These are phyloP conservation scores for Paxillus ammoniavirescens DNA, from an alignment of 768 basidiomycete species.

Conservation along the genomic window DNA sequence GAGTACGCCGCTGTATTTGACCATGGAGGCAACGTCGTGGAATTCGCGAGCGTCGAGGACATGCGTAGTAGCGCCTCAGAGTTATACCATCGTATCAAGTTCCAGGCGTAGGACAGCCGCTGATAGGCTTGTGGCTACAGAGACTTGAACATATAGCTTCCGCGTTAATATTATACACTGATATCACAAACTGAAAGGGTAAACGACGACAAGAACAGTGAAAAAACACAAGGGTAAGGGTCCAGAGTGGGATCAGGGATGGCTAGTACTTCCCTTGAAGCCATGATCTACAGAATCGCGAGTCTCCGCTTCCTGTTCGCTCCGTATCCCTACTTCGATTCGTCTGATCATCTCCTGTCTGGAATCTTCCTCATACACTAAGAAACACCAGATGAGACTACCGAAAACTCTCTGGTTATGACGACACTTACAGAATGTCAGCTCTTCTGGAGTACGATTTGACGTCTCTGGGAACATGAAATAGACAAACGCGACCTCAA, in stretches of 20 bases:
- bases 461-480: constrained; percentile 20
- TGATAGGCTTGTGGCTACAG: too few species aligned
- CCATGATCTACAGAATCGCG: too few species aligned
- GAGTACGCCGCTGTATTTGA: constrained; percentile 38
- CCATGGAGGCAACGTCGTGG: constrained; percentile 31
- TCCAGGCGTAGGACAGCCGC: constrained; percentile 29
- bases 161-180: too few species aligned
- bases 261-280: too few species aligned
- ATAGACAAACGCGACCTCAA: constrained; percentile 16
- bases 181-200: too few species aligned
- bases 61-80: constrained; percentile 41
- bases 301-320: not conserved
- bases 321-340: not conserved
- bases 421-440: constrained; percentile 14
- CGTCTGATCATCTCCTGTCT: not conserved
- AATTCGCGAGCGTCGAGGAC: constrained; percentile 34
- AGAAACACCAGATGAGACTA: constrained; percentile 15
- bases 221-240: too few species aligned
- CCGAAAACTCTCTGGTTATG: constrained; percentile 19
- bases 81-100: constrained; percentile 38
- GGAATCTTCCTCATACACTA: constrained; percentile 8
- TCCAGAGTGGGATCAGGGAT: too few species aligned
- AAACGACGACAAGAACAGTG: too few species aligned
- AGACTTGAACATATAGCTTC: too few species aligned
- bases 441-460: constrained; percentile 16